phyloP scores from a whole-genome alignment of 2,329 filamentous ascomycete genomes.

The Botrytis galanthina region DNA sequence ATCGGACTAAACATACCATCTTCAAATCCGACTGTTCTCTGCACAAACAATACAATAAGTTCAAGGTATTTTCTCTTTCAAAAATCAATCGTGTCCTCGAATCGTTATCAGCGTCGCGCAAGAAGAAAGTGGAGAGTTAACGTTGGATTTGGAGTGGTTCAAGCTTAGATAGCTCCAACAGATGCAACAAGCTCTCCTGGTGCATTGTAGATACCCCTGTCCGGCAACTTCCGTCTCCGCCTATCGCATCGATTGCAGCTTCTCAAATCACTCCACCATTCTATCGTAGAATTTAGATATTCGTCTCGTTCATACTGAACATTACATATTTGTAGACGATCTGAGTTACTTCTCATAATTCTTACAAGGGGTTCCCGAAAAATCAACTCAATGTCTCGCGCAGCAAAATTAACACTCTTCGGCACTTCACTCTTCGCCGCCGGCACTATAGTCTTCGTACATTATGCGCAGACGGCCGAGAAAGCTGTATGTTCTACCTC shows the following conservation, averaged over 20 bases:
- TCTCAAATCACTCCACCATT: slow-evolving; percentile 8
- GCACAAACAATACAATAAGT: slow-evolving; percentile 1
- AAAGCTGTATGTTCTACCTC: slow-evolving; percentile 61
- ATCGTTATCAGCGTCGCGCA: slow-evolving; percentile 14
- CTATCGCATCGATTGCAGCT: slow-evolving; percentile 9
- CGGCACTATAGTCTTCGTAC: slow-evolving; percentile 78
- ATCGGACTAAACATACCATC: slow-evolving; percentile 30
- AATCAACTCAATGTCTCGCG: slow-evolving; percentile 69
- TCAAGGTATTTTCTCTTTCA: slow-evolving; percentile 15
- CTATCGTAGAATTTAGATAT: neutral
- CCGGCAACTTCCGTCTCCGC: slow-evolving; percentile 29
- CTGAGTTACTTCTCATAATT: neutral
- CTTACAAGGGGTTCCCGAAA: neutral
- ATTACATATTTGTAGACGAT: neutral
- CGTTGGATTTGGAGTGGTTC: slow-evolving; percentile 18
- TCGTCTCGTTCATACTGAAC: neutral
- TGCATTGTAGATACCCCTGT: slow-evolving; percentile 25
- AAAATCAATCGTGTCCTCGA: slow-evolving; percentile 22
- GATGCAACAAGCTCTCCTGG: slow-evolving; percentile 27
- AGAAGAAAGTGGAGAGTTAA: slow-evolving; percentile 16
- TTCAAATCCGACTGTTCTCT: slow-evolving; percentile 24
- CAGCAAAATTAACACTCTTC: slow-evolving; percentile 81
- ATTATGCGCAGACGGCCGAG: slow-evolving; percentile 83
- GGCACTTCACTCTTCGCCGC: slow-evolving; percentile 74
- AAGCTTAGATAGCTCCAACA: slow-evolving; percentile 25